Evolutionary conservation across 2,329 filamentous ascomycete species (phyloP), one percentile per base, ranked within the genome.

Genomic region (Penicillium griseofulvum): DNA sequence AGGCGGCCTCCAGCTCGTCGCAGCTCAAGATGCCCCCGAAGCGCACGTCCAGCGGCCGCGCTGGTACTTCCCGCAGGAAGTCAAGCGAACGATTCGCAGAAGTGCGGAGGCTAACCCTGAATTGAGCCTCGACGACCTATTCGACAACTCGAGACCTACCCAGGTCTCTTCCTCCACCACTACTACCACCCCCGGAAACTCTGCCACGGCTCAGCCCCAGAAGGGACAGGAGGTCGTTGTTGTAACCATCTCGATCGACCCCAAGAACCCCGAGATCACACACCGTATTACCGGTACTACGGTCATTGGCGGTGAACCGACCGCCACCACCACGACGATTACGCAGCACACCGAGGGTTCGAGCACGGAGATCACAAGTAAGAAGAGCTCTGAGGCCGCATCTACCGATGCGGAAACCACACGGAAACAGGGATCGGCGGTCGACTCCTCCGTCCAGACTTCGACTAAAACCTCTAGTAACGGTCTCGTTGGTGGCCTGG

Each of bases 51-150:
- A 71, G 43, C 69, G 66, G 38, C 73, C 73, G 36, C 71, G 68
- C 31, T 72, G 68, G 60, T 71, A 72, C 45, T 65, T 71, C 49
- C 65, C 69, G 11, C 68, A 65, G 31, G 66, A 70, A n/a, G 55
- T 73, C 46, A 72, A 70, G 60, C 63, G 68, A 44, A 56, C 49
- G 12, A 39, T 64, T 33, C 55, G 43, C 37, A 61, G 50, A 19
- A 50, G 33, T 44, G 29, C 48, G 19, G 36, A 50, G 22, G 5
- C 36, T 26, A 37, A 49, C 33, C 24, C 49, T 17, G 39, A 28
- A 31, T 44, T 48, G 16, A 19, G 45, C 17, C n/a, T 58, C 17
- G 19, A 52, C 19, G 31, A 28, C 8, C n/a, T 52, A 7, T 26
- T 55, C 22, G 49, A 54, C 12, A 49, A 59, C 14, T 16, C 52